Evolutionary conservation across 2,329 filamentous ascomycete species (phyloP).

Genomic region (Exophiala bonariae): DNA sequence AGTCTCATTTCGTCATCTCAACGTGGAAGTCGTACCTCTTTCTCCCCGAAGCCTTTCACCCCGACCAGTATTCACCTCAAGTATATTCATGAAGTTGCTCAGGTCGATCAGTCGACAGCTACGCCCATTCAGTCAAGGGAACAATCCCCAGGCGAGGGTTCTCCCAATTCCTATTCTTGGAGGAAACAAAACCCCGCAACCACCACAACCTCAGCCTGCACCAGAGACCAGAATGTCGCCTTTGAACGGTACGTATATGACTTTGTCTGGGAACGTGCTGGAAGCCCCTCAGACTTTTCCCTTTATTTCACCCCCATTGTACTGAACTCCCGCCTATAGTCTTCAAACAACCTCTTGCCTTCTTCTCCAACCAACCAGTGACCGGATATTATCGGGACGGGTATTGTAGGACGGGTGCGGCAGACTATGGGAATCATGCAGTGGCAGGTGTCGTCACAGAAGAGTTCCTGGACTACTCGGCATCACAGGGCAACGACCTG

Average conservation of each 20-base stretch:
- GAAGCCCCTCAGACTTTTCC: neutral
- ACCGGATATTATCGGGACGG: conserved; percentile 64
- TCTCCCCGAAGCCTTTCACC: too few species aligned
- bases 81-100: conserved; percentile 11
- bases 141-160: conserved; percentile 16
- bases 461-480: conserved; percentile 63
- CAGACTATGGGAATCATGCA: conserved; percentile 61
- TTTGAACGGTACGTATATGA: conserved; percentile 15
- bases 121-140: conserved; percentile 19
- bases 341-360: conserved; percentile 57
- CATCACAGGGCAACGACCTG: conserved; percentile 61
- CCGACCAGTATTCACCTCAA: too few species aligned
- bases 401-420: conserved; percentile 59
- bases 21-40: too few species aligned
- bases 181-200: conserved; percentile 11
- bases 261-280: neutral
- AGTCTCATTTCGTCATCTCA: too few species aligned
- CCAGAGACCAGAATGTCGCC: conserved; percentile 15
- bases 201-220: conserved; percentile 1
- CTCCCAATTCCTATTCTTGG: conserved; percentile 15
- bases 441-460: conserved; percentile 59
- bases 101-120: neutral
- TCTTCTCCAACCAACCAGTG: conserved; percentile 59
- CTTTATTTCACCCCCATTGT: neutral
- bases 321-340: conserved; percentile 36